phyloP scores from a whole-genome alignment of 768 basidiomycete genomes.

The Galerina sulciceps region DNA sequence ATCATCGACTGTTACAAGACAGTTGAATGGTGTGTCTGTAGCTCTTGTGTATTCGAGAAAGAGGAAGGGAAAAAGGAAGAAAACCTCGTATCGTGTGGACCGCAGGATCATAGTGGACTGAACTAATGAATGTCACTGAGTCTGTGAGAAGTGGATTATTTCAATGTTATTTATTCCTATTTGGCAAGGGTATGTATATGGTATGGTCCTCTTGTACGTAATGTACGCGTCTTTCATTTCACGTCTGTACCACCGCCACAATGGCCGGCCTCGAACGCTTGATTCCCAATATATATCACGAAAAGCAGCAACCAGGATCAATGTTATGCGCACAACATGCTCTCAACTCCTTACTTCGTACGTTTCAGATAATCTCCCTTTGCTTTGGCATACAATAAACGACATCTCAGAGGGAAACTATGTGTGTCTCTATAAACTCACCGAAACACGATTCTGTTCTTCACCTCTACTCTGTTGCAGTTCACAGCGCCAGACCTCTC shows the following conservation, averaged over 20 bases:
- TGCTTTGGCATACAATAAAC: constrained; percentile 10
- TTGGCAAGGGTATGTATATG: constrained; percentile 1
- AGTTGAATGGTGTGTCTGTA: constrained; percentile 55
- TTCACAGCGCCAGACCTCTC: constrained; percentile 83
- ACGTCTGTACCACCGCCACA: not conserved
- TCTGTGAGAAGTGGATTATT: no score
- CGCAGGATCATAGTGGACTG: constrained; percentile 24
- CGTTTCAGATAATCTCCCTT: constrained; percentile 30
- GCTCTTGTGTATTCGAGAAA: constrained; percentile 31
- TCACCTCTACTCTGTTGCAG: constrained; percentile 37
- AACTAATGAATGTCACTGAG: no score
- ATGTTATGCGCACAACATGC: constrained; percentile 91
- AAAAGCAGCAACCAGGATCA: constrained; percentile 75
- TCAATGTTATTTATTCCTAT: constrained; percentile 5
- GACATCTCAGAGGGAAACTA: constrained; percentile 44
- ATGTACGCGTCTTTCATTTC: not conserved
- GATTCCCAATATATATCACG: constrained; percentile 70
- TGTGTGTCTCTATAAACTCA: constrained; percentile 27
- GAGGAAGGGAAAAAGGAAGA: constrained; percentile 19
- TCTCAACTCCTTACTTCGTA: constrained; percentile 79
- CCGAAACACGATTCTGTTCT: not conserved
- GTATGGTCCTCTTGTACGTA: no score
- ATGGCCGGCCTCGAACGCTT: constrained; percentile 69
- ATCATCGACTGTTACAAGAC: constrained; percentile 42
- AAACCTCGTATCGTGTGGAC: constrained; percentile 8